Evolutionary conservation across 495 filamentous ascomycete species (phyloP), one percentile per base, ranked within the genome.

Genomic region (Cetradonia linearis): DNA sequence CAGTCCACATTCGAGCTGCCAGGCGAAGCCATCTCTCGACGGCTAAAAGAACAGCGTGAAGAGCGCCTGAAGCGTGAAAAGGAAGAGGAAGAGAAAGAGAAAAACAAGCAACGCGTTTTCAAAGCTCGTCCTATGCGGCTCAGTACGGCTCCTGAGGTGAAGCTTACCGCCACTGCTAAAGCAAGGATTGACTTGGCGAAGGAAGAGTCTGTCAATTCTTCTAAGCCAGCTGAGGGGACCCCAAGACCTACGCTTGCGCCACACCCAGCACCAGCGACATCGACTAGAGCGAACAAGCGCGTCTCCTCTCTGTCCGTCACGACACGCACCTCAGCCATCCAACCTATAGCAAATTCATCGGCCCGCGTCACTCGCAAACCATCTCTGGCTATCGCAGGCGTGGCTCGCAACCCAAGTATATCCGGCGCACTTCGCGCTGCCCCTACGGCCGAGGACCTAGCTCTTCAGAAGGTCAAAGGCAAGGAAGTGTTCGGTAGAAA

Each of bases 1-100:
- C 77, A 73, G 34, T 71, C 87, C 13, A 80, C 73, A 20, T 91
- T 89, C 68, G 81, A 85, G 66, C 76, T 91, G 27, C 84, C 86
- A 0, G 86, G 87, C 36, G 87, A 89, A 59, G 86, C 83, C 30
- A 74, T 89, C 36, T 85, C 86, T 27, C 82, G 82, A 10, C 82
- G 81, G 56, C 82, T 87, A 60, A 79, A 80, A 66, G 86, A 85
- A 64, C 78, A 82, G 55, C 77, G 75, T 28, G 86, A 89, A 66
- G 83, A 85, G 56, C 78, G 81, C 54, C 69, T 81, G 52, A 81
- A 77, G 62, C 74, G 77, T 5, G 77, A 82, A 66, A 81, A 84
- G 62, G 81, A 84, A 66, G 64, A 61, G 31, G 77, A 82, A 66
- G 81, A 84, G 62, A 81, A 84, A 66, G 64, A 61, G 31, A 48